Evolutionary conservation across 805 yeast species (phyloP).

Genomic region (Lachancea sp.): DNA sequence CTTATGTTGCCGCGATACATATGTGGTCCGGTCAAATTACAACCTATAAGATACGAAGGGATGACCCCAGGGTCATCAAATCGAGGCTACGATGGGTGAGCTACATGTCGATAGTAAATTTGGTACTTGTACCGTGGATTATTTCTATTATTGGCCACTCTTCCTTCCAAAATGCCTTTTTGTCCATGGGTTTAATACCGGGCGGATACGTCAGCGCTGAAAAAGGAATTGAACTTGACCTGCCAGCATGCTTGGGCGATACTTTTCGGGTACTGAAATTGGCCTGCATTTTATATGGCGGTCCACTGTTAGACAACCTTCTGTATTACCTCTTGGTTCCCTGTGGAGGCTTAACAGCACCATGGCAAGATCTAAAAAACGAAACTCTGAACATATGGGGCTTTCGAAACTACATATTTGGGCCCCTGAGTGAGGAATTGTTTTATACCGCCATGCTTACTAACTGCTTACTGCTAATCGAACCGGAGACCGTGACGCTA

Average conservation of each 20-base stretch:
- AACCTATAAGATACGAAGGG: slow-evolving; percentile 24
- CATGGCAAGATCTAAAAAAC: slow-evolving; percentile 10
- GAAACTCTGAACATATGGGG: slow-evolving; percentile 28
- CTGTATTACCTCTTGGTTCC: slow-evolving; percentile 18
- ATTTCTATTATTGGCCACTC: slow-evolving; percentile 1
- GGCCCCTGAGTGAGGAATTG: slow-evolving; percentile 32
- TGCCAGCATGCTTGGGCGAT: slow-evolving; percentile 12
- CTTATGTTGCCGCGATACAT: slow-evolving; percentile 27
- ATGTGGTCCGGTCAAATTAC: slow-evolving; percentile 15
- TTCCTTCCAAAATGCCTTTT: slow-evolving; percentile 12
- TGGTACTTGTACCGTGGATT: slow-evolving; percentile 19
- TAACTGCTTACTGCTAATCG: slow-evolving; percentile 16
- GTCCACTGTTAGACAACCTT: slow-evolving; percentile 21
- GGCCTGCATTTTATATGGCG: slow-evolving; percentile 21
- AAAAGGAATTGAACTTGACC: slow-evolving; percentile 10
- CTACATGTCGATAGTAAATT: slow-evolving; percentile 14
- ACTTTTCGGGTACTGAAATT: slow-evolving; percentile 13
- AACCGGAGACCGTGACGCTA: not conserved
- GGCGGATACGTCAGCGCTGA: slow-evolving; percentile 13
- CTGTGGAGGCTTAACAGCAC: slow-evolving; percentile 10
- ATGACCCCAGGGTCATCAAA: slow-evolving; percentile 26
- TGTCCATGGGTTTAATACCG: slow-evolving; percentile 24
- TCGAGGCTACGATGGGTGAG: slow-evolving; percentile 22
- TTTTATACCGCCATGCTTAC: slow-evolving; percentile 31
- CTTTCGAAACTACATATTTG: slow-evolving; percentile 29